Evolutionary conservation across 2,329 filamentous ascomycete species (phyloP).

Genomic region (Exophiala aquamarina): DNA sequence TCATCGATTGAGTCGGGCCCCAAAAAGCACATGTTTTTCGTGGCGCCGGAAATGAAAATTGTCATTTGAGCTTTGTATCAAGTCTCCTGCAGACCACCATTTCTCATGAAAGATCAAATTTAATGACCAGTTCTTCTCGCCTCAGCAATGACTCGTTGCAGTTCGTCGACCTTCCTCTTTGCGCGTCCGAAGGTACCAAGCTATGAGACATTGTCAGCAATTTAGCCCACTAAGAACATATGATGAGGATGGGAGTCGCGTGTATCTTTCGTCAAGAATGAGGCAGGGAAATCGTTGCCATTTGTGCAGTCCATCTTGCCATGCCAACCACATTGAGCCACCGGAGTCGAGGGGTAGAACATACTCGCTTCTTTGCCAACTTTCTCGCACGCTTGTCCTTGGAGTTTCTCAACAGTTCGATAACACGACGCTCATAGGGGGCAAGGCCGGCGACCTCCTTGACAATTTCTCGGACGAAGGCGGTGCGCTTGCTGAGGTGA

Average conservation of each 20-base stretch:
- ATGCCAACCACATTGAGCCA: not conserved
- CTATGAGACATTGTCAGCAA: slow-evolving; percentile 44
- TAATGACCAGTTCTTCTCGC: slow-evolving; percentile 67
- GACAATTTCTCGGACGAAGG: slow-evolving; percentile 95
- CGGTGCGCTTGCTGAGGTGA: slow-evolving; percentile 92
- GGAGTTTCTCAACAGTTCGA: slow-evolving; percentile 98
- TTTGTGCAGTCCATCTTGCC: not conserved
- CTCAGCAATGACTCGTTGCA: slow-evolving; percentile 97
- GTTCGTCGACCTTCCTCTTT: slow-evolving; percentile 99
- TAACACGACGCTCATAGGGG: slow-evolving; percentile 96
- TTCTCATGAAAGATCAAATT: not conserved
- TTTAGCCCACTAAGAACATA: too few relatives aligned
- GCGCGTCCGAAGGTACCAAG: slow-evolving; percentile 98
- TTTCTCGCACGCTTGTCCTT: slow-evolving; percentile 62
- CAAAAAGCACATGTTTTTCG: too few relatives aligned
- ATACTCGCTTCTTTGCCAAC: slow-evolving; percentile 32
- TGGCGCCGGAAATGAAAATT: not conserved
- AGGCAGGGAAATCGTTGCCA: not conserved
- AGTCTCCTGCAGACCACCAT: not conserved
- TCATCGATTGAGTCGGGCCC: too few relatives aligned
- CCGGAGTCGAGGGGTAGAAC: slow-evolving; percentile 37
- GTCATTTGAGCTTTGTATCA: not conserved
- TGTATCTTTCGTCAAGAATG: too few relatives aligned
- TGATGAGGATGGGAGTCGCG: too few relatives aligned
- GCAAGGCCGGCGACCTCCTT: slow-evolving; percentile 96